These are phyloP conservation scores for Metarhizium anisopliae DNA, from an alignment of 2,329 filamentous ascomycete species.

Conservation along the genomic window DNA sequence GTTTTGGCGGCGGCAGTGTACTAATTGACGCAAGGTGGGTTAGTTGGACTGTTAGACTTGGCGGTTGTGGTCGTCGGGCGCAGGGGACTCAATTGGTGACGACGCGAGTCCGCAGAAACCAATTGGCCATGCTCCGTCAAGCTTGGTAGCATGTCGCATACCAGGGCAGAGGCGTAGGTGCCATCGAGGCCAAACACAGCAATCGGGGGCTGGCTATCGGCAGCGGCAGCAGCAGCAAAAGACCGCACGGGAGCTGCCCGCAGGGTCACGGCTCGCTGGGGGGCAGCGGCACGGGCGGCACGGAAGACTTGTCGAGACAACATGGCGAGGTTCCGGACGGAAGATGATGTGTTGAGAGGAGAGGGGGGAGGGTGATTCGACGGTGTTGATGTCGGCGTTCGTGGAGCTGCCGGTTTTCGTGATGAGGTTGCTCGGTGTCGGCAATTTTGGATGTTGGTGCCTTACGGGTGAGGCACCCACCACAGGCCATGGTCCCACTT, in stretches of 20 bases:
- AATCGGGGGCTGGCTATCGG: conserved; percentile 74
- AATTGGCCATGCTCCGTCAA: not conserved
- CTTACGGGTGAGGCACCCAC: conserved; percentile 30
- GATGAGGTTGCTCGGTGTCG: conserved; percentile 26
- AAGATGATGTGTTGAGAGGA: conserved; percentile 10
- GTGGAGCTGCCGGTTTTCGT: conserved; percentile 20
- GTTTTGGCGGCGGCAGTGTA: conserved; percentile 94
- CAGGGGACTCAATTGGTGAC: not conserved
- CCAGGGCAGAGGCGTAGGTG: conserved; percentile 96
- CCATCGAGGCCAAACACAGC: conserved; percentile 93
- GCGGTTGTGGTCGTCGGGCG: not conserved
- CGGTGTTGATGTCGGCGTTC: conserved; percentile 15
- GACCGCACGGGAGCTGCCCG: conserved; percentile 53
- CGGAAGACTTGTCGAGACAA: conserved; percentile 52
- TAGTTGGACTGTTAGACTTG: not conserved
- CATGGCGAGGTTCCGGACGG: conserved; percentile 30
- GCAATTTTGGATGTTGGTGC: conserved; percentile 35
- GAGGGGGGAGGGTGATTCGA: conserved; percentile 16
- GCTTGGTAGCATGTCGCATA: conserved; percentile 35
- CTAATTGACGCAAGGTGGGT: conserved; percentile 39
- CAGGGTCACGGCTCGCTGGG: conserved; percentile 43
- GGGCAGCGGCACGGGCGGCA: conserved; percentile 47
- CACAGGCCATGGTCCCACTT: conserved; percentile 6
- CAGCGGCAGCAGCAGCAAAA: conserved; percentile 71
- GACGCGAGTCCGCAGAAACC: not conserved